Base-by-base conservation (phyloP, 2,329 filamentous ascomycete species). In the Cladosporium cucumerinum region DNA sequence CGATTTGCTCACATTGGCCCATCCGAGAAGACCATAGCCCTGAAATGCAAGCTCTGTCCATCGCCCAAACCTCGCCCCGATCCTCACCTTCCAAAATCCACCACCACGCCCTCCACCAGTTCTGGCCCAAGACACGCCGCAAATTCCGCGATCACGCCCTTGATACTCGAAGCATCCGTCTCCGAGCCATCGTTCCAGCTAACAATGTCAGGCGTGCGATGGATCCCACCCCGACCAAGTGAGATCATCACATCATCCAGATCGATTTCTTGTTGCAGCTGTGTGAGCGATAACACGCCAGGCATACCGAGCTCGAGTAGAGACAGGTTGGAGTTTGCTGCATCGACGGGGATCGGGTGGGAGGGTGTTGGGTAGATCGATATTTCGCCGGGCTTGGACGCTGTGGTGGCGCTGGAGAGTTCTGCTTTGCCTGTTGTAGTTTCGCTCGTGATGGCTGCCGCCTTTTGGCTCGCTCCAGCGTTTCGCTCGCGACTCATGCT, bases 301-400 rank as follows among this genome's bases (percentile, higher is more conserved):
- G 90, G 90, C 81, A 93, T 88, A 55, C 83, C 81, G 57, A 87
- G 82, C 0, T 79, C 74, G 66, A 92, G 86, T 0, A 93, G 78
- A 0, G 82, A 81, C 28, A 79, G 71, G 7, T 76, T 76, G 3
- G 70, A 68, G 1, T 65, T 62, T 2, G 74, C 71, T 0, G 80
- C 81, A 6, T 75, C 67, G 5, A 74, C 73, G 8, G 75, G 77
- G 21, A 63, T 65, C 10, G 63, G 61, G 70, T 67, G 36, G 70
- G 36, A 65, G 60, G 52, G 55, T 1, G 39, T 64, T 48, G 61
- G 61, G 25, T 64, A 65, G 36, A 26, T 66, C 23, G 51, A 32
- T 8, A 7, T 21, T 21, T 54, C 51, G 26, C 4, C 10, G 39
- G 51, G 14, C 51, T 54, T n/a, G 8, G 5, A 18, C 18, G 0